Percentiles rank a stretch among this genome's conserved stretches.
Evolutionary conservation across 768 basidiomycete species (phyloP).

Genomic region (Hericium coralloides): DNA sequence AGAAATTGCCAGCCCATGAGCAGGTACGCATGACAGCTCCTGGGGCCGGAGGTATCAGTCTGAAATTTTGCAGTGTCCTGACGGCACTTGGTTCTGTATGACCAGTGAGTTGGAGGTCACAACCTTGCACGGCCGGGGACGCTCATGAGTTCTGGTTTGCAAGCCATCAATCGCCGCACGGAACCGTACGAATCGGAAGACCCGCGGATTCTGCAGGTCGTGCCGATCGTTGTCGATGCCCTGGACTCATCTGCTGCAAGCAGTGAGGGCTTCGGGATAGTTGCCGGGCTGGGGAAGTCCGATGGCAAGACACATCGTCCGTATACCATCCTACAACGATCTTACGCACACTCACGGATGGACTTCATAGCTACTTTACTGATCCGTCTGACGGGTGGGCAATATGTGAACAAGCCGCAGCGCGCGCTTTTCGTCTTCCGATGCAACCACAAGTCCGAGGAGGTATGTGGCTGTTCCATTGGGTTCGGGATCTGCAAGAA

Average conservation of each 20-base stretch:
- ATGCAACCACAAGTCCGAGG: conserved; percentile 18
- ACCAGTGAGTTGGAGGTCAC: conserved; percentile 1
- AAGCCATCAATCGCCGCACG: background rate
- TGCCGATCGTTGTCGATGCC: background rate
- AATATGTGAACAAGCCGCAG: conserved; percentile 19
- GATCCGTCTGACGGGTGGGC: conserved; percentile 19
- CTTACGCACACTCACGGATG: background rate
- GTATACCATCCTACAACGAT: background rate
- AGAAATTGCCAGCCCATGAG: conserved; percentile 14
- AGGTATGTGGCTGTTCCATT: conserved; percentile 15
- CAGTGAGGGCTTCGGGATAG: background rate
- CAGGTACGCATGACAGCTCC: conserved; percentile 17
- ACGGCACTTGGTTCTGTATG: conserved; percentile 14
- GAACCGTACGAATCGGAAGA: background rate
- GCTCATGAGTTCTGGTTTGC: conserved; percentile 1
- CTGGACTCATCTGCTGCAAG: background rate
- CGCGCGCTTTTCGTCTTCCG: conserved; percentile 19
- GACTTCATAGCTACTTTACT: conserved; percentile 15
- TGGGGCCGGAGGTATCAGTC: background rate
- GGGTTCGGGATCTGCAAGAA: background rate
- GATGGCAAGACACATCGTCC: background rate
- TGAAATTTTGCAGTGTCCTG: conserved; percentile 4
- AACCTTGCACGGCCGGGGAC: background rate
- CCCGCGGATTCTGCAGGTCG: background rate
- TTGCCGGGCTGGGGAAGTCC: background rate